Evolutionary conservation across 108 stramenopile species (phyloP), one percentile per base, ranked within the genome.

Genomic region (Cyclotella atomus): DNA sequence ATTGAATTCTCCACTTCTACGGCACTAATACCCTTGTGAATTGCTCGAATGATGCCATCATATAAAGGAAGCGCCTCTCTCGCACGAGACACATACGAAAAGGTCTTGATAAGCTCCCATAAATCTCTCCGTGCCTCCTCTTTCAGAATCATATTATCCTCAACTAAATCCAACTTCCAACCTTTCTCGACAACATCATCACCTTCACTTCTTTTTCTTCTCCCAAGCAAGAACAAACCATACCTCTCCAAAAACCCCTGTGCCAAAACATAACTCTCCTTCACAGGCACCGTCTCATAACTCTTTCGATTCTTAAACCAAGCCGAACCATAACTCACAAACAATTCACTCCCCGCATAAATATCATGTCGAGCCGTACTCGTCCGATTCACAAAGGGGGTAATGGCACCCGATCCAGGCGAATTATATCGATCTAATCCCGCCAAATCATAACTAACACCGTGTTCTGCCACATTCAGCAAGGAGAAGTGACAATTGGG

Each of bases 261-360:
- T 5, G 81, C 77, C 12, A 32, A 73, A 59, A 60, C 61, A 52
- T 68, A 82, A 52, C 61, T 73, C 21, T 47, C 21, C 32, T 50
- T 4, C 0, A 82, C 3, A 0, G 81, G 81, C 6, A 82, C 81
- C 65, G 77, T 50, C 5, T 71, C 30, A 44, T 77, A 82, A 0
- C 71, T 76, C 20, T 65, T 46, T 24, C 77, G 49, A 8, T 76
- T 53, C 47, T 55, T 43, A 55, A 83, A 83, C 81, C 81, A 83
- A 47, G 41, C 41, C 24, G 65, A 62, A 0, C 91, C 94, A 68
- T 95, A 95, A 65, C 93, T 83, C 3, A 92, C 73, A 29, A 85
- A 87, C 32, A 95, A 86, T 77, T 95, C 94, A 17, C 88, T 88
- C 1, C 88, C 91, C 52, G 71, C 83, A 49, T 59, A 46, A 36